Percentiles rank a stretch among this genome's conserved stretches.
These are phyloP conservation scores for Tulasnella sp. DNA, from an alignment of 768 basidiomycete species.

Conservation along the genomic window DNA sequence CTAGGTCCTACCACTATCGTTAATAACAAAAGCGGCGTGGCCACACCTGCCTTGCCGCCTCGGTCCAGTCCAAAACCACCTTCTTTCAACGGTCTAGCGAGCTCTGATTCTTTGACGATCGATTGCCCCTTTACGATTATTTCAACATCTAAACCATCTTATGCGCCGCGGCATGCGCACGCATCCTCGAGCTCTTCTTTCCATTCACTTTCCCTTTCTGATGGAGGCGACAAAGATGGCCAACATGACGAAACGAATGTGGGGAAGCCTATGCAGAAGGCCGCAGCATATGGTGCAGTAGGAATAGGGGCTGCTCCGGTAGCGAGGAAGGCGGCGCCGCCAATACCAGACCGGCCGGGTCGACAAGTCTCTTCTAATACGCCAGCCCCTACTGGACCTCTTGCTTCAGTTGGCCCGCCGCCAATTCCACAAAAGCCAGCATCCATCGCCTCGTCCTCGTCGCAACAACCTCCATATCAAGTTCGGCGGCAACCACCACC, in stretches of 20 bases:
- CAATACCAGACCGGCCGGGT: no score
- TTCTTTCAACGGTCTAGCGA: constrained; percentile 17
- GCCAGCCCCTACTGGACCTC: constrained; percentile 43
- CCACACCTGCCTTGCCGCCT: constrained; percentile 1
- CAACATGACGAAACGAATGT: constrained; percentile 36
- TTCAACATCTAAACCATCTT: constrained; percentile 27
- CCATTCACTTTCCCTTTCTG: constrained; percentile 69
- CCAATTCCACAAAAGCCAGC: constrained; percentile 8
- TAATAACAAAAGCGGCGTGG: not conserved
- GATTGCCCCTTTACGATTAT: constrained; percentile 50
- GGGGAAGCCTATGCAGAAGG: constrained; percentile 33
- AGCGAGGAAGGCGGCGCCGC: constrained; percentile 28
- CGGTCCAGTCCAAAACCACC: not conserved
- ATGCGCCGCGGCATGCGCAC: constrained; percentile 39
- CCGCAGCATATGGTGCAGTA: no score
- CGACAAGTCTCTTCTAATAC: constrained; percentile 40
- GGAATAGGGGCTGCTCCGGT: constrained; percentile 28
- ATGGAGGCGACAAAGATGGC: constrained; percentile 28
- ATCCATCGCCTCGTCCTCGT: constrained; percentile 23
- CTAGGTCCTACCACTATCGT: not conserved
- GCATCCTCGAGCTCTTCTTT: constrained; percentile 73
- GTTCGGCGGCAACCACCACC: constrained; percentile 32
- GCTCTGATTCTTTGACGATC: constrained; percentile 41
- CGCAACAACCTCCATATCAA: constrained; percentile 28
- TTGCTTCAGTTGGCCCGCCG: constrained; percentile 24